Conservation (phyloP, 805 yeast species). For the Hemisphaericaspora nanyangensis region DNA sequence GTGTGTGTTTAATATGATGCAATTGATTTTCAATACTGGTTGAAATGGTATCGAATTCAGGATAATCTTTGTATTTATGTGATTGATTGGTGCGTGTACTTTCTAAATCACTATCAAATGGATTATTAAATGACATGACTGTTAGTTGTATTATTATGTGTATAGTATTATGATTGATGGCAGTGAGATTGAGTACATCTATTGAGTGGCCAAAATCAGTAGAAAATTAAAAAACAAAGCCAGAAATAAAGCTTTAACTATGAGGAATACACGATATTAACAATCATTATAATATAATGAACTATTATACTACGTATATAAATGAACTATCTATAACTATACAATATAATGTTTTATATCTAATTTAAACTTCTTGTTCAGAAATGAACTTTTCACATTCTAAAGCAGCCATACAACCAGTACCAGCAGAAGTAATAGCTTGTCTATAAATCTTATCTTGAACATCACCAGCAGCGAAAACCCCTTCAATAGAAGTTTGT, state of each 20-base stretch:
- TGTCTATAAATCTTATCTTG: constrained; percentile 97
- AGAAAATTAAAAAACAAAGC: no score
- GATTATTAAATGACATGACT: constrained; percentile 29
- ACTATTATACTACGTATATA: no score
- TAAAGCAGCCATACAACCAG: constrained; percentile 99
- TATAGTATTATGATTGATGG: no score
- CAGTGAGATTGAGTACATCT: no score
- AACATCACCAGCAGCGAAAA: constrained; percentile 98
- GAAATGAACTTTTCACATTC: constrained; percentile 85
- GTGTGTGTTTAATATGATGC: constrained; percentile 24
- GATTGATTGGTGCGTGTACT: constrained; percentile 17
- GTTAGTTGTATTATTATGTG: no score
- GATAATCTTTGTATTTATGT: constrained; percentile 32
- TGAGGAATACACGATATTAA: no score
- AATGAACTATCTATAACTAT: no score
- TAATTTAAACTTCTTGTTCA: constrained; percentile 49
- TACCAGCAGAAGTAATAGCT: constrained; percentile 99
- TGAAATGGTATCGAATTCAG: constrained; percentile 34
- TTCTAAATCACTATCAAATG: constrained; percentile 26
- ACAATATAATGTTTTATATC: no score
- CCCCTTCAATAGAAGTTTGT: constrained; percentile 80
- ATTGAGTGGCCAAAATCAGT: no score
- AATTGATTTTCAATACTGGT: constrained; percentile 29
- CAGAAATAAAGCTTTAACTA: no score
- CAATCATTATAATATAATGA: no score